Percentiles rank a stretch among this genome's conserved stretches.
phyloP scores from a whole-genome alignment of 2,329 filamentous ascomycete species.

The Colletotrichum tamarilloi region DNA sequence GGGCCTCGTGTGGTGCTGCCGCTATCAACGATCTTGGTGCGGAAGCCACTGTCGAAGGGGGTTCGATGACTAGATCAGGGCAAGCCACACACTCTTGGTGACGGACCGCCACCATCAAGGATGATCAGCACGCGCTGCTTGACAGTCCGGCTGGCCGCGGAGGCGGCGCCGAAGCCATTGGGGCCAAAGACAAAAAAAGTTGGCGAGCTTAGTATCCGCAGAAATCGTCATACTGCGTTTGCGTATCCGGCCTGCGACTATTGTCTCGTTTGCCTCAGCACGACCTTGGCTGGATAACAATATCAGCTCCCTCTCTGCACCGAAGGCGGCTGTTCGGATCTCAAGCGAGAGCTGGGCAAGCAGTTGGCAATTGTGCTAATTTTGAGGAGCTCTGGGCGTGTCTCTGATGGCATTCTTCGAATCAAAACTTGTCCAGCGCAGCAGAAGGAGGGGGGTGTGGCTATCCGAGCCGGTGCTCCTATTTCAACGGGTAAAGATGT shows the following conservation, averaged over 20 bases:
- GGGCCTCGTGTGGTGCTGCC: slow-evolving; percentile 1
- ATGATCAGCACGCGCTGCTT: slow-evolving; percentile 10
- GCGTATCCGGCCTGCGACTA: slow-evolving; percentile 6
- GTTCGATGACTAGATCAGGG: slow-evolving; percentile 11
- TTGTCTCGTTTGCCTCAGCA: slow-evolving; percentile 14
- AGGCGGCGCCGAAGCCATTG: slow-evolving; percentile 18
- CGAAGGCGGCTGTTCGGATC: slow-evolving; percentile 11
- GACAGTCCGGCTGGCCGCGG: slow-evolving; percentile 12
- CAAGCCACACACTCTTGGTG: slow-evolving; percentile 12
- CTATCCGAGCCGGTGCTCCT: slow-evolving; percentile 22
- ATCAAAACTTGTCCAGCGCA: not conserved
- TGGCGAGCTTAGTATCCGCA: not conserved
- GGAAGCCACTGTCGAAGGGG: not conserved
- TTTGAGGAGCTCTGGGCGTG: slow-evolving; percentile 29
- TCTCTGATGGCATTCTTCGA: not conserved
- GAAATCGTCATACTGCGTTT: slow-evolving; percentile 4
- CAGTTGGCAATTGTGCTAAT: not conserved
- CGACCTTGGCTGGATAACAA: not conserved
- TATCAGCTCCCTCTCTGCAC: not conserved
- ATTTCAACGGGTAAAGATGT: slow-evolving; percentile 26
- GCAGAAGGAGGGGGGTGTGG: slow-evolving; percentile 4
- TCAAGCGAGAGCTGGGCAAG: slow-evolving; percentile 10
- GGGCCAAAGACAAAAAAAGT: not conserved
- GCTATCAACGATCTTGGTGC: not conserved
- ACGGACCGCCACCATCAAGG: slow-evolving; percentile 10